Evolutionary conservation across 768 basidiomycete genomes (phyloP).

Genomic region (Paxillus involutus): DNA sequence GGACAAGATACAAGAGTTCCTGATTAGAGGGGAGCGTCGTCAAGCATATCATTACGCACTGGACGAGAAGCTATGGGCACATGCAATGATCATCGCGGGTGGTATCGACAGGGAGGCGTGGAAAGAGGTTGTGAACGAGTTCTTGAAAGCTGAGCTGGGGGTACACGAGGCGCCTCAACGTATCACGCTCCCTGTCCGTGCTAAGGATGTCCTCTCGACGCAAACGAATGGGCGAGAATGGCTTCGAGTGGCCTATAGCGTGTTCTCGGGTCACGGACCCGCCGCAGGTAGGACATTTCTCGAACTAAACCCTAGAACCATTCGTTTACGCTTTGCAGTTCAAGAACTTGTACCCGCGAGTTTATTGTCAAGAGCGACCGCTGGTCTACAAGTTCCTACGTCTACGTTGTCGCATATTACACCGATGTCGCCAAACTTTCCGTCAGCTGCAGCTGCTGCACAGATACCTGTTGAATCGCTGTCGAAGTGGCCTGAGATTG

Average conservation of each 20-base stretch:
- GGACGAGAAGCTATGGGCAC: conserved; percentile 90
- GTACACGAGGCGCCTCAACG: conserved; percentile 29
- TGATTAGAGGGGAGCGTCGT: conserved; percentile 81
- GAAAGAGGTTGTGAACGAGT: conserved; percentile 88
- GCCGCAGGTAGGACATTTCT: conserved; percentile 55
- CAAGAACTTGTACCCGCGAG: conserved; percentile 70
- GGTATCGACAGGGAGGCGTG: conserved; percentile 91
- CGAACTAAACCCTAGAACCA: background rate
- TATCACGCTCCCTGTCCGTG: conserved; percentile 12
- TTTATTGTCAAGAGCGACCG: conserved; percentile 41
- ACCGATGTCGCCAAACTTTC: conserved; percentile 66
- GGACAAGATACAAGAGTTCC: conserved; percentile 74
- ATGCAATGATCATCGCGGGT: conserved; percentile 93
- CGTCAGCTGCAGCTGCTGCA: conserved; percentile 39
- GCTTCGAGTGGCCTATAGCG: conserved; percentile 77
- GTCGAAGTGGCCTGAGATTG: conserved; percentile 81
- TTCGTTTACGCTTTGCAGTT: conserved; percentile 42
- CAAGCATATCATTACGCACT: conserved; percentile 88
- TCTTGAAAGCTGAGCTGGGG: conserved; percentile 74
- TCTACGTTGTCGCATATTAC: conserved; percentile 40
- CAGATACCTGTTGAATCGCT: conserved; percentile 64
- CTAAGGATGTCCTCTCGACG: conserved; percentile 19
- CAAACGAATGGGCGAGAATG: conserved; percentile 61
- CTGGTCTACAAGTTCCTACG: conserved; percentile 39
- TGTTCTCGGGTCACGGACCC: conserved; percentile 82